These are phyloP conservation scores for Aspergillus transmontanensis DNA, from an alignment of 2,329 filamentous ascomycete genomes.

Conservation along the genomic window DNA sequence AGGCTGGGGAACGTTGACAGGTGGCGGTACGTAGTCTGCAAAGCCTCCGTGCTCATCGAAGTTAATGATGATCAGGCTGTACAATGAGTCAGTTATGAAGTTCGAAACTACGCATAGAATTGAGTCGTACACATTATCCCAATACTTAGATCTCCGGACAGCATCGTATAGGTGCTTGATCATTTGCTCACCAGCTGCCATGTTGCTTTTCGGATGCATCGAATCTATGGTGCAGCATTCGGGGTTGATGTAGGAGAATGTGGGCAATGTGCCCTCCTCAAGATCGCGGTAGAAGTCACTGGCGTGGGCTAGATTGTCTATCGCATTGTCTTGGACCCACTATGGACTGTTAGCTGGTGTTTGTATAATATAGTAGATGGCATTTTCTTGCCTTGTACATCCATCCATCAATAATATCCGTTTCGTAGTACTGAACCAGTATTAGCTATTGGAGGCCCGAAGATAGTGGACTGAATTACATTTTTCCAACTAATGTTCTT, in stretches of 20 bases:
- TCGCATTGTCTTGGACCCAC: constrained; percentile 42
- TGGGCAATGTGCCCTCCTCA: constrained; percentile 64
- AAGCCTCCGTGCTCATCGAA: constrained; percentile 48
- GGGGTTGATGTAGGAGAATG: constrained; percentile 59
- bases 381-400: constrained; percentile 34
- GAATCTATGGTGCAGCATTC: constrained; percentile 41
- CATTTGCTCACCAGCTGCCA: constrained; percentile 41
- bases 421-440: constrained; percentile 37
- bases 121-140: constrained; percentile 34
- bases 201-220: constrained; percentile 44
- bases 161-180: constrained; percentile 48
- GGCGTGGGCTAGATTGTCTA: constrained; percentile 34
- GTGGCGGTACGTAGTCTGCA: constrained; percentile 43
- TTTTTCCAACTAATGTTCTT: constrained; percentile 44
- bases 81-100: not conserved
- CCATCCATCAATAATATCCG: constrained; percentile 39
- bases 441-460: not conserved
- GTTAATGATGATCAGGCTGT: constrained; percentile 42
- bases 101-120: not conserved
- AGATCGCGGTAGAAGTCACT: constrained; percentile 67
- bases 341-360: constrained; percentile 12
- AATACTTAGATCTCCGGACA: constrained; percentile 43
- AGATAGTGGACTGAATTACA: constrained; percentile 14
- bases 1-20: constrained; percentile 37
- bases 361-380: not conserved